Conservation (phyloP, 371 early-diverging fungal species). For the Apophysomyces elegans region DNA sequence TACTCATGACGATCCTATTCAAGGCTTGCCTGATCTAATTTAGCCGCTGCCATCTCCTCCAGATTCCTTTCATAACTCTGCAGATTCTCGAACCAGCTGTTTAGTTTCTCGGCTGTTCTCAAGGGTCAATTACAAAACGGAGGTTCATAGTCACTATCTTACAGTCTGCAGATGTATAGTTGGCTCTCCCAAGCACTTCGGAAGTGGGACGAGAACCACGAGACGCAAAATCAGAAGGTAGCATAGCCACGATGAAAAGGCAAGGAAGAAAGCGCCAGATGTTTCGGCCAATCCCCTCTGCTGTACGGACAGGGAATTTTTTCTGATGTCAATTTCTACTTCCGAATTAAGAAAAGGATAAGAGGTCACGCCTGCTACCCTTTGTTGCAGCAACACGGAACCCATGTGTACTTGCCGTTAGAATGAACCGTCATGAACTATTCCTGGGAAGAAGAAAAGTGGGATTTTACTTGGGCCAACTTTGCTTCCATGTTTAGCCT, state of each 20-base stretch:
- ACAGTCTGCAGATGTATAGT: constrained; percentile 29
- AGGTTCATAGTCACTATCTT: constrained; percentile 11
- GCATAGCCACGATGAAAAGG: constrained; percentile 14
- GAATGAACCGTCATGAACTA: no score
- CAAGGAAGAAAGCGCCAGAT: neutral
- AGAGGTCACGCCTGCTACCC: no score
- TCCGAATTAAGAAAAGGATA: no score
- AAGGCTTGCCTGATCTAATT: constrained; percentile 69
- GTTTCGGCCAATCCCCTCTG: no score
- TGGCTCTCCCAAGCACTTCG: constrained; percentile 25
- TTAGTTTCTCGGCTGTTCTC: constrained; percentile 66
- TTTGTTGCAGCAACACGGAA: no score
- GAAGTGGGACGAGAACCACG: constrained; percentile 30
- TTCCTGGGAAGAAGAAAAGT: no score
- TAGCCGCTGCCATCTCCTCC: constrained; percentile 92
- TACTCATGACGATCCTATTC: constrained; percentile 14
- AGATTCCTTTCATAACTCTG: constrained; percentile 90
- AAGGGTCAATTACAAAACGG: neutral
- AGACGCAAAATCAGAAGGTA: constrained; percentile 23
- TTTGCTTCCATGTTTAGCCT: no score
- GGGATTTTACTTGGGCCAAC: no score
- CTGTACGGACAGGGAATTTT: no score
- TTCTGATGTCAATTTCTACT: no score
- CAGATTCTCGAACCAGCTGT: constrained; percentile 90
- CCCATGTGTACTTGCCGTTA: no score